phyloP scores from a whole-genome alignment of 1,139 yeast genomes.

The Casaregolazyma lundiana region DNA sequence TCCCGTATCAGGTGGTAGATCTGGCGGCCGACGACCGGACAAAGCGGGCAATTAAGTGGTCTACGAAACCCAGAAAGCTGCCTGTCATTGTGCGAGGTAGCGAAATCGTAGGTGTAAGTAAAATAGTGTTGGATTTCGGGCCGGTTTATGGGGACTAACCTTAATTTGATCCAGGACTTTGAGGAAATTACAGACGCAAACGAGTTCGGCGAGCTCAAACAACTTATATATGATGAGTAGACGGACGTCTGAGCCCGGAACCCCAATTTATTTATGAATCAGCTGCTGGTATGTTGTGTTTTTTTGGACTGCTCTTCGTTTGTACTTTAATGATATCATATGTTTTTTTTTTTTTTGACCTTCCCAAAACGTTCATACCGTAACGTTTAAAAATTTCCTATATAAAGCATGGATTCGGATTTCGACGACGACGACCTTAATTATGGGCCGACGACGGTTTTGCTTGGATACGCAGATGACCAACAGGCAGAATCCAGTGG shows the following conservation, averaged over 20 bases:
- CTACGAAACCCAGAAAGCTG: constrained; percentile 64
- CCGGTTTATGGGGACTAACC: constrained; percentile 39
- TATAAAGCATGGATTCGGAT: constrained; percentile 12
- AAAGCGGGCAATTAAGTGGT: constrained; percentile 77
- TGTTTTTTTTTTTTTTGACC: neutral
- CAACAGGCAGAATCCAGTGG: constrained; percentile 12
- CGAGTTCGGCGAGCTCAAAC: constrained; percentile 47
- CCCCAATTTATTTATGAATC: too few species aligned
- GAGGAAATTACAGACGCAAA: constrained; percentile 83
- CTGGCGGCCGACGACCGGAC: constrained; percentile 88
- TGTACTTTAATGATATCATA: neutral
- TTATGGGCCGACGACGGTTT: constrained; percentile 42
- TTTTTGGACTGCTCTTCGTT: neutral
- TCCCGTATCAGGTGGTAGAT: constrained; percentile 68
- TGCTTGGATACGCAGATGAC: constrained; percentile 55
- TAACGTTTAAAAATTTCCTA: neutral
- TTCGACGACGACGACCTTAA: constrained; percentile 17
- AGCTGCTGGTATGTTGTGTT: neutral
- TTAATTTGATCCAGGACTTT: too few species aligned
- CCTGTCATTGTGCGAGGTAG: constrained; percentile 93
- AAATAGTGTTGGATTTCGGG: constrained; percentile 37
- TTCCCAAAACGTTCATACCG: neutral
- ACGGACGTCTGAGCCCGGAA: too few species aligned
- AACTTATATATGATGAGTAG: constrained; percentile 31
- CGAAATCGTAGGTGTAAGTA: constrained; percentile 61